Evolutionary conservation across 345 rosid species (phyloP).

Genomic region (Brassica rapa): DNA sequence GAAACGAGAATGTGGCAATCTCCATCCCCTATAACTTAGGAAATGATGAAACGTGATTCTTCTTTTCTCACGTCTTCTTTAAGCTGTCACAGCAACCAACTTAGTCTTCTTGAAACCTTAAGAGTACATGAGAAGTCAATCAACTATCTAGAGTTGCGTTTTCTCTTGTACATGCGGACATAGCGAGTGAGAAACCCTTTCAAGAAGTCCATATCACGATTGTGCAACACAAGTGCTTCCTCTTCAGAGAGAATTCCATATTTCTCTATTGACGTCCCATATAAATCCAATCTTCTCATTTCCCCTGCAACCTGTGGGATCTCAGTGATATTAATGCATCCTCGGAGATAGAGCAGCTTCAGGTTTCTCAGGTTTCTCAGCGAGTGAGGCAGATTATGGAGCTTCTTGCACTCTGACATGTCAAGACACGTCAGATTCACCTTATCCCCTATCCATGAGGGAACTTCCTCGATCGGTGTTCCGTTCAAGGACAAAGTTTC

Average conservation of each 20-base stretch:
- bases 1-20: background rate
- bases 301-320: conserved; percentile 23
- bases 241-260: conserved; percentile 19
- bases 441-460: conserved; percentile 22
- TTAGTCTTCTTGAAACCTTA: background rate
- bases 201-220: conserved; percentile 18
- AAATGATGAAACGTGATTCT: background rate
- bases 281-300: conserved; percentile 21
- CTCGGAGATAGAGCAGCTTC: conserved; percentile 21
- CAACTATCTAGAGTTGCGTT: conserved; percentile 5
- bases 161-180: conserved; percentile 14
- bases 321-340: conserved; percentile 25
- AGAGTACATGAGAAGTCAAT: background rate
- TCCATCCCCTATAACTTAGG: background rate
- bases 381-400: background rate
- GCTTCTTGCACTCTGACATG: background rate
- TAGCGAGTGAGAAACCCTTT: conserved; percentile 12
- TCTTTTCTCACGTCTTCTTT: background rate
- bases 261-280: conserved; percentile 33
- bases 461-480: conserved; percentile 24
- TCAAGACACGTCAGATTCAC: background rate
- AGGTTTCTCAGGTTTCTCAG: background rate
- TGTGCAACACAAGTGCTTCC: background rate
- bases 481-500: conserved; percentile 1
- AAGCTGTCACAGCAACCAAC: background rate